Conservation (phyloP, 352 stramenopile species). For the Phytophthora idaei region DNA sequence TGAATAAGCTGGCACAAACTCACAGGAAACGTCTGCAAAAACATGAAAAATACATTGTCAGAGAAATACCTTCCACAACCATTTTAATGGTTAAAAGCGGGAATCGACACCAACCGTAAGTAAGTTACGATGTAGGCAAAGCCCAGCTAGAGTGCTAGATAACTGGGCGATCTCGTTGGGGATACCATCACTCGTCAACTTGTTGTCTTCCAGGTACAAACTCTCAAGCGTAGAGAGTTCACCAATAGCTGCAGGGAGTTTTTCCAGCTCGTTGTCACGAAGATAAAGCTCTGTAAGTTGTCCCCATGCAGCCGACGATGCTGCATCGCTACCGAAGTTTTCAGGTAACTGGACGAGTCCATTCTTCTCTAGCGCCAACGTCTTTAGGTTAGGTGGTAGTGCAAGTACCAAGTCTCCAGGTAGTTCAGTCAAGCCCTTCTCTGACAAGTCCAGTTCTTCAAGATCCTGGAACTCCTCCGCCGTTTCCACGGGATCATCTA, state of each 20-base stretch:
- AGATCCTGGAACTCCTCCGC: conserved; percentile 68
- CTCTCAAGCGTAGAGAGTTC: conserved; percentile 72
- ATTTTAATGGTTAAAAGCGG: neutral
- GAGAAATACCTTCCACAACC: neutral
- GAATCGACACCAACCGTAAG: conserved; percentile 49
- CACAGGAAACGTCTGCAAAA: conserved; percentile 53
- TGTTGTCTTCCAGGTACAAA: conserved; percentile 89
- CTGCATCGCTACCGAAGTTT: conserved; percentile 40
- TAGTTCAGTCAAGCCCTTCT: conserved; percentile 72
- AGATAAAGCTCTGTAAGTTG: conserved; percentile 86
- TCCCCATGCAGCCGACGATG: conserved; percentile 29
- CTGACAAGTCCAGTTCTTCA: conserved; percentile 84
- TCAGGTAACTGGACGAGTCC: conserved; percentile 56
- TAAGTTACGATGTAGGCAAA: conserved; percentile 85
- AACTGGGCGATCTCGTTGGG: conserved; percentile 56
- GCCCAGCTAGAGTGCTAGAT: conserved; percentile 49
- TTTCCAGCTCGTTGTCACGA: conserved; percentile 72
- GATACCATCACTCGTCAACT: conserved; percentile 66
- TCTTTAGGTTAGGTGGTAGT: conserved; percentile 68
- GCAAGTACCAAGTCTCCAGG: conserved; percentile 57
- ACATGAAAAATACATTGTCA: neutral
- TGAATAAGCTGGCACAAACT: conserved; percentile 67
- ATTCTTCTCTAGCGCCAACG: conserved; percentile 86
- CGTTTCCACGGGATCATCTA: conserved; percentile 71
- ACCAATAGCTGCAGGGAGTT: conserved; percentile 56